Conservation (phyloP, 768 basidiomycete species). For the Termitomyces sp. region DNA sequence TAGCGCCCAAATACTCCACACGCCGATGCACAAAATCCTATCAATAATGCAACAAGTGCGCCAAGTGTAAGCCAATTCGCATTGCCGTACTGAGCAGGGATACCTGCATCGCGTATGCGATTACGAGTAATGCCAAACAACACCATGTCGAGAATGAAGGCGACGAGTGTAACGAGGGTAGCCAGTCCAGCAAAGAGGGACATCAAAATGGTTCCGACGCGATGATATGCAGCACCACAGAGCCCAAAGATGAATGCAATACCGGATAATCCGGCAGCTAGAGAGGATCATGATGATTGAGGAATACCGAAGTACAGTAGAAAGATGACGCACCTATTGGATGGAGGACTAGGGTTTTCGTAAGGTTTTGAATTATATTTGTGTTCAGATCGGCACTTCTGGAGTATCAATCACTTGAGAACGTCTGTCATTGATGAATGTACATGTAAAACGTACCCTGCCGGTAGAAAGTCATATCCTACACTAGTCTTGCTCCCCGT, state of each 20-base stretch:
- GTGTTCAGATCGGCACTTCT: constrained; percentile 40
- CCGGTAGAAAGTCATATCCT: constrained; percentile 50
- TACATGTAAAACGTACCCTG: constrained; percentile 5
- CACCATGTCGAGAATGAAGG: constrained; percentile 75
- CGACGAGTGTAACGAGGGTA: constrained; percentile 62
- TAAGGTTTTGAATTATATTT: constrained; percentile 62
- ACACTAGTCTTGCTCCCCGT: constrained; percentile 52
- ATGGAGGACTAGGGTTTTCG: constrained; percentile 71
- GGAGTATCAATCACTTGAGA: not conserved
- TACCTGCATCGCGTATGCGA: constrained; percentile 47
- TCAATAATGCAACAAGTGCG: constrained; percentile 61
- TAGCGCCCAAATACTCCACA: constrained; percentile 71
- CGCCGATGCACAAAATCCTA: constrained; percentile 64
- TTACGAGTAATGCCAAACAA: constrained; percentile 72
- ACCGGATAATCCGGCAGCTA: constrained; percentile 64
- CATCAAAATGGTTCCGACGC: constrained; percentile 77
- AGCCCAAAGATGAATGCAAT: constrained; percentile 67
- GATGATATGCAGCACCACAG: constrained; percentile 61
- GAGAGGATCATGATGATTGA: constrained; percentile 1
- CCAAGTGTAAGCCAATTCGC: constrained; percentile 82
- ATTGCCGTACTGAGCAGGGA: constrained; percentile 63
- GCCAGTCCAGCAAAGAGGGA: constrained; percentile 64
- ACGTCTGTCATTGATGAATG: not conserved
- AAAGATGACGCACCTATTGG: constrained; percentile 57
- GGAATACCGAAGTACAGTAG: constrained; percentile 6